Evolutionary conservation across 768 basidiomycete genomes (phyloP).

Genomic region (Lentinus brumalis): DNA sequence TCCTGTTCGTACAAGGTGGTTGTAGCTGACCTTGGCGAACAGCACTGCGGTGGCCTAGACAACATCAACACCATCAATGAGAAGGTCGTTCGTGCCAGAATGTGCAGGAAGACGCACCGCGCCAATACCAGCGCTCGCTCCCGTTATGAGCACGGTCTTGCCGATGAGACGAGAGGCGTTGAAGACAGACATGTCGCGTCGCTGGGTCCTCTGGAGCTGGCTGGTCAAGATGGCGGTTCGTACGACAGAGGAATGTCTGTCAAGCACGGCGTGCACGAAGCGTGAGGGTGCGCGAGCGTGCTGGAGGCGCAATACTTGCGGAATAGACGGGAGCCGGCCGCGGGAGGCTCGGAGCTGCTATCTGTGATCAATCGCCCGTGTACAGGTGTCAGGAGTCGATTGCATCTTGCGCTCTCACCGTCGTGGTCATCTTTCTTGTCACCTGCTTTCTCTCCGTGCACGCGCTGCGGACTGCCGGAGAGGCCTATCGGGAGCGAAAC

Average conservation of each 20-base stretch:
- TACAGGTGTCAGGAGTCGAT: neutral
- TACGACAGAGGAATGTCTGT: neutral
- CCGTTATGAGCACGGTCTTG: slow-evolving; percentile 87
- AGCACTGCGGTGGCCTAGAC: slow-evolving; percentile 81
- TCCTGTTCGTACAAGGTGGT: neutral
- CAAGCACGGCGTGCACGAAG: slow-evolving; percentile 3
- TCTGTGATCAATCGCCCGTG: slow-evolving; percentile 25
- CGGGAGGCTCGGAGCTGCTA: slow-evolving; percentile 21
- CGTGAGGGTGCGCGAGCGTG: slow-evolving; percentile 1
- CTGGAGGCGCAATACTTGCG: slow-evolving; percentile 21
- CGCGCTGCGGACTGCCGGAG: neutral
- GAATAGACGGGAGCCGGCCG: slow-evolving; percentile 23
- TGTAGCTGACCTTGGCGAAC: slow-evolving; percentile 74
- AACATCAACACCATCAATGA: neutral
- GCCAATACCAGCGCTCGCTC: slow-evolving; percentile 89
- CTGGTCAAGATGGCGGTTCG: slow-evolving; percentile 4
- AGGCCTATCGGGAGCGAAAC: neutral
- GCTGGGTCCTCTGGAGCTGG: slow-evolving; percentile 1
- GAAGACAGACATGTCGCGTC: slow-evolving; percentile 71
- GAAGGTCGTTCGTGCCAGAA: neutral
- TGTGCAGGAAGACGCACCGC: slow-evolving; percentile 52
- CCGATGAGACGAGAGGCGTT: slow-evolving; percentile 77
- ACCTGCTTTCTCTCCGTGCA: neutral
- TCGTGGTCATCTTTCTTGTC: slow-evolving; percentile 5
- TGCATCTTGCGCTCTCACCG: slow-evolving; percentile 14